These are phyloP conservation scores for Fusarium nanum DNA, from an alignment of 2,329 filamentous ascomycete species.

Conservation along the genomic window DNA sequence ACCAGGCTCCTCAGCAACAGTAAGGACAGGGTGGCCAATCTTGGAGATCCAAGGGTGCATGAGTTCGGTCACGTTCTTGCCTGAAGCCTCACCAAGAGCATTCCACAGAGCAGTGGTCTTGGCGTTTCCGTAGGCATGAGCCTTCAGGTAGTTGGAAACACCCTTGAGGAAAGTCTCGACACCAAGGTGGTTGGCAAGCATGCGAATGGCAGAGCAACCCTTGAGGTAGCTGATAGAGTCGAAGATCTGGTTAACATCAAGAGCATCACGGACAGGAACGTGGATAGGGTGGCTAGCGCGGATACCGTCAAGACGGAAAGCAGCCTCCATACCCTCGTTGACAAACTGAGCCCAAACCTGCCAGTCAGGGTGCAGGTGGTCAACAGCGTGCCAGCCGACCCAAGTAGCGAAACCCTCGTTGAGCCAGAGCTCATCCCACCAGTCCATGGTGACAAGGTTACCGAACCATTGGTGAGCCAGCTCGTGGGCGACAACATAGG, in stretches of 20 bases:
- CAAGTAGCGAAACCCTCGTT: slow-evolving; percentile 98
- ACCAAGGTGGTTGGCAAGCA: slow-evolving; percentile 92
- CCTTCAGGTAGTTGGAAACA: slow-evolving; percentile 88
- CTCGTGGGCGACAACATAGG: slow-evolving; percentile 98
- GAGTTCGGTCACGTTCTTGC: slow-evolving; percentile 83
- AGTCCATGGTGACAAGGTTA: slow-evolving; percentile 95
- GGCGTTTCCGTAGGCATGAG: slow-evolving; percentile 88
- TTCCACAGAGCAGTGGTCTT: slow-evolving; percentile 93
- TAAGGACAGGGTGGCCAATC: slow-evolving; percentile 93
- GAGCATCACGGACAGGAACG: slow-evolving; percentile 90
- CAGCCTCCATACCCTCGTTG: slow-evolving; percentile 91
- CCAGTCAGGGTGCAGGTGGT: slow-evolving; percentile 96
- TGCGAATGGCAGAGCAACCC: slow-evolving; percentile 94
- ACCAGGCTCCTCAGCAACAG: slow-evolving; percentile 83
- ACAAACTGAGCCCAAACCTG: slow-evolving; percentile 98
- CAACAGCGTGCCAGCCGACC: slow-evolving; percentile 94
- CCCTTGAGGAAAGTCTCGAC: slow-evolving; percentile 90
- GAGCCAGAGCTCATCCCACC: slow-evolving; percentile 94
- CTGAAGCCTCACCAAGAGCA: slow-evolving; percentile 87
- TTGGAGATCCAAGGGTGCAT: slow-evolving; percentile 97
- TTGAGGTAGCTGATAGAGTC: slow-evolving; percentile 97
- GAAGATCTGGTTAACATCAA: slow-evolving; percentile 98
- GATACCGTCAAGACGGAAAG: slow-evolving; percentile 89
- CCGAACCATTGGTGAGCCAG: slow-evolving; percentile 97
- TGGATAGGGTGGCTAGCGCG: slow-evolving; percentile 96